A percentile compares a stretch with the other conserved stretches of the same genome.
Conservation (phyloP, 208 protist species). For the Leishmania aethiopica region DNA sequence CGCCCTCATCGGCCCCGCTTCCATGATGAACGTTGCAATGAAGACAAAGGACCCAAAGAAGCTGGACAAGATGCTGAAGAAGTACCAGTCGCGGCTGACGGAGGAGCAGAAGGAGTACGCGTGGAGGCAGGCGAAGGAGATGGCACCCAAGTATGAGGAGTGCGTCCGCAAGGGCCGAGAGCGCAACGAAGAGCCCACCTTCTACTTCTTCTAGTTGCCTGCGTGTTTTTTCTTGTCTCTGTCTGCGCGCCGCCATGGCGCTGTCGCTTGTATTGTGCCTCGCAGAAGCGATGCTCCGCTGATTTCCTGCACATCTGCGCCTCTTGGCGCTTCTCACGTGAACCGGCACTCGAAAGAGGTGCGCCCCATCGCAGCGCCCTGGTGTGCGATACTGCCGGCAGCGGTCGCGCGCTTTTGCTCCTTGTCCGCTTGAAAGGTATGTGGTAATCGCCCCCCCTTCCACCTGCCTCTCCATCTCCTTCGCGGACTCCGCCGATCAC, state of each 20-base stretch:
- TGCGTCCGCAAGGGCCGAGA: conserved; percentile 76
- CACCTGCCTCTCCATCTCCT: neutral
- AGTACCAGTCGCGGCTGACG: conserved; percentile 78
- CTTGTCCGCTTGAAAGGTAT: neutral
- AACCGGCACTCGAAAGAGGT: neutral
- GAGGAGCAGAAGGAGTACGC: conserved; percentile 89
- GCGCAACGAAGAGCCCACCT: conserved; percentile 82
- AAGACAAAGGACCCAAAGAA: conserved; percentile 83
- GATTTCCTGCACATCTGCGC: neutral
- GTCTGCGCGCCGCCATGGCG: neutral
- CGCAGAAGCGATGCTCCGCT: neutral
- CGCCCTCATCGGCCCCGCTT: conserved; percentile 80
- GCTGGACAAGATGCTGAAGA: conserved; percentile 86
- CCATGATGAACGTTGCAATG: conserved; percentile 90
- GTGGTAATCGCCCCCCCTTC: neutral
- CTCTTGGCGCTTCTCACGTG: neutral
- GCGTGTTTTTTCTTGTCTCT: neutral
- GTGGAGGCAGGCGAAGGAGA: conserved; percentile 89
- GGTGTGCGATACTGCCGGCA: neutral
- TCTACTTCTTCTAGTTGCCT: conserved; percentile 78
- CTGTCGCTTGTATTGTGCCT: neutral
- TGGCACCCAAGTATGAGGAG: conserved; percentile 88
- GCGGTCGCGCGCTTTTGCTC: neutral
- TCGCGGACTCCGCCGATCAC: neutral
- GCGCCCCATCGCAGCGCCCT: neutral